Conservation (phyloP, 2,329 filamentous ascomycete genomes). For the Pseudodiploospora longispora region DNA sequence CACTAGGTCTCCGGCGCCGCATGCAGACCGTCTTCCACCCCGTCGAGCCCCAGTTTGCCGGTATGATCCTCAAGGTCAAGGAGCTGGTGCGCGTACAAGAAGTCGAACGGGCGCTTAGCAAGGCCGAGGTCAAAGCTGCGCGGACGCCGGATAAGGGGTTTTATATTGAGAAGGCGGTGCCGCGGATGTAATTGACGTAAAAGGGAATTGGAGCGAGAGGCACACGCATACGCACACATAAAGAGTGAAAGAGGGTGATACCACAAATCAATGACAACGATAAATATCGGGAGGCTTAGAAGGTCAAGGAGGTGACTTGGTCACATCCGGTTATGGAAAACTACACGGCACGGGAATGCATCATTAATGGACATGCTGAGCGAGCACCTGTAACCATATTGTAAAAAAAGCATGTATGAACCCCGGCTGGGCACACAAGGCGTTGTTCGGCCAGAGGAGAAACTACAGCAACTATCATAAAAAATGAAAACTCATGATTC, state of each 20-base stretch:
- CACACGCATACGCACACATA: neutral
- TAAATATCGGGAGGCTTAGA: no score
- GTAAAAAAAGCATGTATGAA: conserved; percentile 14
- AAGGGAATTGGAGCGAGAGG: neutral
- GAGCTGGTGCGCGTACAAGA: conserved; percentile 80
- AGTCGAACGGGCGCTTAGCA: conserved; percentile 57
- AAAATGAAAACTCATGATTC: no score
- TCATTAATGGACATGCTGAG: neutral
- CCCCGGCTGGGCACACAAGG: no score
- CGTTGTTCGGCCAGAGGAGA: no score
- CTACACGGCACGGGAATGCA: neutral
- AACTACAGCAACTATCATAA: no score
- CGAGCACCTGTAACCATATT: conserved; percentile 21
- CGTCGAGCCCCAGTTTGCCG: conserved; percentile 70
- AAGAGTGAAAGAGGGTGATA: neutral
- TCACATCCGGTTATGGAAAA: neutral
- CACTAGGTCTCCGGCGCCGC: conserved; percentile 78
- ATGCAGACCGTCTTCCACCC: conserved; percentile 85
- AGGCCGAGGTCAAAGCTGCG: conserved; percentile 60
- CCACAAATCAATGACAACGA: no score
- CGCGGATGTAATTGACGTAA: conserved; percentile 12
- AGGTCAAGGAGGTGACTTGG: no score
- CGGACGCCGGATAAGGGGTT: conserved; percentile 74
- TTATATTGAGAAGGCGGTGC: conserved; percentile 57
- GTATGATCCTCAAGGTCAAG: conserved; percentile 91